A percentile compares a stretch with the other conserved stretches of the same genome.
Evolutionary conservation across 2,329 filamentous ascomycete species (phyloP).

Genomic region (Fusarium multiceps): DNA sequence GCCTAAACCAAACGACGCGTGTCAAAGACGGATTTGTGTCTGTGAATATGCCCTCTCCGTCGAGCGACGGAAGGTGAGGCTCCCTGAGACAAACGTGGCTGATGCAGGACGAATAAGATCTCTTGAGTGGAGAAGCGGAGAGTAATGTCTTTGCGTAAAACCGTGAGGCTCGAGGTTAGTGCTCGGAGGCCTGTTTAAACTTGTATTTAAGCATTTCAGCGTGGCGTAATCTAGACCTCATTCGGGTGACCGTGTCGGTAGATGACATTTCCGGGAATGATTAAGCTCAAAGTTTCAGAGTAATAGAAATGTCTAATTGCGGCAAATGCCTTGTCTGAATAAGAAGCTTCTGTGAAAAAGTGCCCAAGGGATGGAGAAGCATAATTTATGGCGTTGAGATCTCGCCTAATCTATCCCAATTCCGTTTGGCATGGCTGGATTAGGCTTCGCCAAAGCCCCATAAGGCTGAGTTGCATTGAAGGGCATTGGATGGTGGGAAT

Average conservation of each 20-base stretch:
- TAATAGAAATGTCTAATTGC: not conserved
- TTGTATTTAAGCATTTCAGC: constrained; percentile 18
- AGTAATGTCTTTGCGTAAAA: constrained; percentile 62
- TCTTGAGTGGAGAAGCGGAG: constrained; percentile 51
- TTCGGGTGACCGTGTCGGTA: not conserved
- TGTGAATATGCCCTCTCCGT: constrained; percentile 67
- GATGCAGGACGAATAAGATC: constrained; percentile 54
- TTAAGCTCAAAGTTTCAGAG: not conserved
- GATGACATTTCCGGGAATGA: not conserved
- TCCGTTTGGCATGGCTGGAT: not conserved
- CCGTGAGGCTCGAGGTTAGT: constrained; percentile 59
- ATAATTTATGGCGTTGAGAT: not conserved
- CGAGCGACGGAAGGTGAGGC: constrained; percentile 75
- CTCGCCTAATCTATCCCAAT: constrained; percentile 1
- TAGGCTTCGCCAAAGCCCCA: not conserved
- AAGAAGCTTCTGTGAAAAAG: not conserved
- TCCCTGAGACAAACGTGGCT: constrained; percentile 76
- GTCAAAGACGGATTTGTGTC: not conserved
- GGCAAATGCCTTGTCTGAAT: not conserved
- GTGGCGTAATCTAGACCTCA: not conserved
- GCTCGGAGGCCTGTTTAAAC: constrained; percentile 19
- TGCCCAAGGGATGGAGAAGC: not conserved
- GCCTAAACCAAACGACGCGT: constrained; percentile 4
- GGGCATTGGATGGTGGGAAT: not conserved
- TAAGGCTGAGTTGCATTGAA: constrained; percentile 13